Percentiles rank a stretch among this genome's conserved stretches.
These are phyloP conservation scores for Cucurbita maxima DNA, from an alignment of 306 rosid species.

Conservation along the genomic window DNA sequence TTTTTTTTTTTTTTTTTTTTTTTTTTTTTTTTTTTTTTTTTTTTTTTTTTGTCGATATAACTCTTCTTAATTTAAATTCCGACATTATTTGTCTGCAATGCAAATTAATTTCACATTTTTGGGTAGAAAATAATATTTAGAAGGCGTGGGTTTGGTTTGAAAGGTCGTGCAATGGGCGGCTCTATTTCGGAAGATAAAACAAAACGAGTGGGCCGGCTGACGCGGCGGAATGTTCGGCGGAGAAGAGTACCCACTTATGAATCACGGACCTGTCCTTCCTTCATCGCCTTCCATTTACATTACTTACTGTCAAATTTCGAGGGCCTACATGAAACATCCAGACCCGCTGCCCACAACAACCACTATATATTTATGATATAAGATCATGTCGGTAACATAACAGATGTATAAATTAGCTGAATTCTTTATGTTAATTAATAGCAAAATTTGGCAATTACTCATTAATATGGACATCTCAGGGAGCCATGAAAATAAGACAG, in stretches of 20 bases:
- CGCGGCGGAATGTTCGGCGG: slow-evolving; percentile 4
- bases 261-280: background rate
- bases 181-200: slow-evolving; percentile 3
- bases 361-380: background rate
- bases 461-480: background rate
- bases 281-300: too few species aligned
- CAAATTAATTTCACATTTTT: background rate
- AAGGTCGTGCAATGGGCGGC: slow-evolving; percentile 84
- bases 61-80: background rate
- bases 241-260: background rate
- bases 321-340: background rate
- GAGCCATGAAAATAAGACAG: background rate
- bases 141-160: slow-evolving; percentile 13
- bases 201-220: background rate
- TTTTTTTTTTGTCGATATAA: background rate
- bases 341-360: too few species aligned
- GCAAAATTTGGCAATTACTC: too few species aligned
- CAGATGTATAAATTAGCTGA: background rate
- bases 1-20: background rate
- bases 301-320: background rate
- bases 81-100: background rate
- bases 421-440: background rate
- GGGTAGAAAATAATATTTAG: background rate
- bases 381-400: background rate
- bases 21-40: background rate